Evolutionary conservation across 2,329 filamentous ascomycete genomes (phyloP).

Genomic region (Phialocephala subalpina): DNA sequence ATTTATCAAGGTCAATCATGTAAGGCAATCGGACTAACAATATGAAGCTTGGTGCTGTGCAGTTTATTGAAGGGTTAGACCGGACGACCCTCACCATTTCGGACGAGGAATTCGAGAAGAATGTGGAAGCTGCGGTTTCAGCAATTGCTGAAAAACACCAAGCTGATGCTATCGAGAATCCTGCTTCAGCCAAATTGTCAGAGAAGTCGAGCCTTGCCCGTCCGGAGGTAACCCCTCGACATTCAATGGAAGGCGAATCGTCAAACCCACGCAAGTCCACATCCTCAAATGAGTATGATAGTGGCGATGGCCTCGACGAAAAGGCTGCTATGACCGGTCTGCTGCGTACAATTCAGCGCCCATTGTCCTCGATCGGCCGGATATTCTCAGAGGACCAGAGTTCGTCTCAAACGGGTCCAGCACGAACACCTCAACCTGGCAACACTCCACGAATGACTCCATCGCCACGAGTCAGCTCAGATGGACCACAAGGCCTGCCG

Average conservation of each 20-base stretch:
- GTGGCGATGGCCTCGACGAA: slow-evolving; percentile 67
- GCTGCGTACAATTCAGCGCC: slow-evolving; percentile 88
- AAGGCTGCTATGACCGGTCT: slow-evolving; percentile 84
- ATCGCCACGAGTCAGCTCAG: slow-evolving; percentile 38
- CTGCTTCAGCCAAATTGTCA: slow-evolving; percentile 45
- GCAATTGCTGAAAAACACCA: slow-evolving; percentile 92
- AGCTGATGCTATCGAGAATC: slow-evolving; percentile 55
- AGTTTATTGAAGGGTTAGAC: slow-evolving; percentile 97
- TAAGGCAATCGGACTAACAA: slow-evolving; percentile 19
- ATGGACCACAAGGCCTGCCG: slow-evolving; percentile 36
- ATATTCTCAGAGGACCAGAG: slow-evolving; percentile 82
- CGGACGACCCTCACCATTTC: slow-evolving; percentile 91
- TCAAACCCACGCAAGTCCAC: slow-evolving; percentile 63
- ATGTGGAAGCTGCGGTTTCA: slow-evolving; percentile 96
- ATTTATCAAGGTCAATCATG: slow-evolving; percentile 6
- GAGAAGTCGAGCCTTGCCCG: slow-evolving; percentile 58
- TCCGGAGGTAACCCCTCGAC: slow-evolving; percentile 65
- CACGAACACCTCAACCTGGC: slow-evolving; percentile 54
- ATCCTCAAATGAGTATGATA: slow-evolving; percentile 60
- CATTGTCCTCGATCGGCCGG: slow-evolving; percentile 88
- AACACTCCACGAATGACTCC: slow-evolving; percentile 48
- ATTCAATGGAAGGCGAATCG: slow-evolving; percentile 66
- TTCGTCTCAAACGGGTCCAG: slow-evolving; percentile 45
- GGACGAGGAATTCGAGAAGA: slow-evolving; percentile 93
- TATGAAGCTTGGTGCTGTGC: slow-evolving; percentile 83